phyloP scores from a whole-genome alignment of 1,139 yeast genomes.

The Tardiomyces blankii region DNA sequence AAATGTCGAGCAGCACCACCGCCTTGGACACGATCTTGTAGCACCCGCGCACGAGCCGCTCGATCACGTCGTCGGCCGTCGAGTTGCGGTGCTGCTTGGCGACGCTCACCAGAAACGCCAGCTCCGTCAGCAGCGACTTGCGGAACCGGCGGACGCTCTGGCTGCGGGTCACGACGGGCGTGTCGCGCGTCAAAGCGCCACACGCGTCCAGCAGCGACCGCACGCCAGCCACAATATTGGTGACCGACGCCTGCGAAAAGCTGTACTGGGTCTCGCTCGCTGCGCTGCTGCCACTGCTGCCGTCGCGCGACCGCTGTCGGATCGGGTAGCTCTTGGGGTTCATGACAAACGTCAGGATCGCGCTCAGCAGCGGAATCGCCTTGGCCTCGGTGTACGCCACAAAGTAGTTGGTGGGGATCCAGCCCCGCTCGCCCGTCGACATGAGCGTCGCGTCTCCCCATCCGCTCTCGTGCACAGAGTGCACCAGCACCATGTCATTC shows the following conservation, averaged over 20 bases:
- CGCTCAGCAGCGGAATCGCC: constrained; percentile 46
- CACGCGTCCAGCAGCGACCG: constrained; percentile 63
- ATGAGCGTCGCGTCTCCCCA: constrained; percentile 94
- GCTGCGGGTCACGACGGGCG: constrained; percentile 59
- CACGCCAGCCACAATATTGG: constrained; percentile 74
- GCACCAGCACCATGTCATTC: constrained; percentile 77
- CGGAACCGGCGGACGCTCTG: constrained; percentile 65
- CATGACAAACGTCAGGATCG: constrained; percentile 65
- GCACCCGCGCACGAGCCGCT: constrained; percentile 58
- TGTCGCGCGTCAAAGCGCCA: constrained; percentile 75
- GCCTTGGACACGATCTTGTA: constrained; percentile 69
- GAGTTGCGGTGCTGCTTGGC: constrained; percentile 79
- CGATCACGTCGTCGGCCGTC: constrained; percentile 52
- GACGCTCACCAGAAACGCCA: constrained; percentile 79
- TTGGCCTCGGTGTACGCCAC: constrained; percentile 39
- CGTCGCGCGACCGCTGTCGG: neutral
- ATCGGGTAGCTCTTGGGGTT: constrained; percentile 31
- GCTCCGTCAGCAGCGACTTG: constrained; percentile 74
- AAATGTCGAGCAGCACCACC: constrained; percentile 56
- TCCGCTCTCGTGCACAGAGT: constrained; percentile 83
- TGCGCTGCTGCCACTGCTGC: neutral
- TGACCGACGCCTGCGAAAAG: constrained; percentile 33
- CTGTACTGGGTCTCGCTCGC: constrained; percentile 12
- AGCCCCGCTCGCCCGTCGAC: constrained; percentile 68
- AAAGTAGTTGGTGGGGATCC: constrained; percentile 96